Evolutionary conservation across 2,329 filamentous ascomycete species (phyloP), one percentile per base, ranked within the genome.

Genomic region (Colletotrichum costaricense): DNA sequence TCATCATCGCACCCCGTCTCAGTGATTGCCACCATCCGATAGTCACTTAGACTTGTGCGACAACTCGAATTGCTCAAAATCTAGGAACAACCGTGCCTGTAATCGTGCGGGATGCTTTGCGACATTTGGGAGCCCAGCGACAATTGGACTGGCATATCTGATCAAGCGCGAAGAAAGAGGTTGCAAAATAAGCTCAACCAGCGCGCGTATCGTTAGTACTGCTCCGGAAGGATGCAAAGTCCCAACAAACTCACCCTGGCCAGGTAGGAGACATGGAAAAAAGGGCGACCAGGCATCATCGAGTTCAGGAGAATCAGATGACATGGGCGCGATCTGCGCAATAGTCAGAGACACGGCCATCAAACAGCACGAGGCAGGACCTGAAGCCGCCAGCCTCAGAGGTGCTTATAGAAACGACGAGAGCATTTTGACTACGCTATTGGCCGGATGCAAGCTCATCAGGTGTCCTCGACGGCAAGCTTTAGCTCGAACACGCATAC

Each of bases 101-200:
- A 38, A 6, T 38, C 35, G 12, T 16, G 4, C 35, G 35, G 16
- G 35, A 65, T 65, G 63, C 33, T 56, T 16, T 57, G 63, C 52
- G 52, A 65, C 19, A 28, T 65, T 16, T 65, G 63, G 52, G 63
- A 65, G 16, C 49, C 63, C 0, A 19, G 12, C 3, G 63, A 72
- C n/a, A 35, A 57, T 24, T 67, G 63, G 69, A 19, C 57, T 0
- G 49, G 63, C 26, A 57, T 67, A 35, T 63, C 69, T 14, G 49
- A 67, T 16, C 69, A 67, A 22, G 42, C 49, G 19, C 64, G 38
- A 0, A 63, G 63, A 7, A 66, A 60, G 33, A 66, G 14, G 57
- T 58, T 67, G 49, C 63, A 72, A 28, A 72, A 72, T n/a, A 58
- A 66, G 6, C 46, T 72, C 16, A 72, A 72, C 11, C 69, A 72